Evolutionary conservation across 306 rosid species (phyloP).

Genomic region (Vicia sativa): DNA sequence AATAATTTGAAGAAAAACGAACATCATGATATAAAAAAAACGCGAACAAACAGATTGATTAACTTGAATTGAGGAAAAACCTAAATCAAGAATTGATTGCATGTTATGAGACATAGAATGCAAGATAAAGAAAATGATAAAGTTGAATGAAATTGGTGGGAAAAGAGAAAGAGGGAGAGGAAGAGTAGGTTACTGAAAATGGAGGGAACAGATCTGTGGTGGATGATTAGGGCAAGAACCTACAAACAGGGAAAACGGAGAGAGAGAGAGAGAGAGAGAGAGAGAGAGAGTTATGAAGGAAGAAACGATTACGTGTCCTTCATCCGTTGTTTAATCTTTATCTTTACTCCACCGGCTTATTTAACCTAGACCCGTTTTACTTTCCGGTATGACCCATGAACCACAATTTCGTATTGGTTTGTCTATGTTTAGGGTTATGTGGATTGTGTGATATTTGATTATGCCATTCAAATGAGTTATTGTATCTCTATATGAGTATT

Average conservation of each 20-base stretch:
- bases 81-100: not conserved
- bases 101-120: not conserved
- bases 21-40: not conserved
- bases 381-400: not conserved
- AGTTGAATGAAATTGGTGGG: not conserved
- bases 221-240: conserved; percentile 27
- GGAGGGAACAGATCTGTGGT: conserved; percentile 36
- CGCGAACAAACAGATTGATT: conserved; percentile 1
- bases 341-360: conserved; percentile 14
- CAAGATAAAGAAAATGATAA: too few relatives aligned
- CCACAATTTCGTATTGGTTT: not conserved
- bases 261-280: not conserved
- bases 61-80: not conserved
- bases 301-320: conserved; percentile 22
- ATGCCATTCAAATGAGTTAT: too few relatives aligned
- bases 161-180: not conserved
- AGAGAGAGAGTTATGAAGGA: not conserved
- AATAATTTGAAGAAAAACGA: not conserved
- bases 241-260: not conserved
- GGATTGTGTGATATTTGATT: too few relatives aligned
- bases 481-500: too few relatives aligned
- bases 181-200: conserved; percentile 36
- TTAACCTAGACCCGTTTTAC: not conserved
- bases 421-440: too few relatives aligned
- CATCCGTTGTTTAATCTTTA: not conserved